phyloP scores from a whole-genome alignment of 1,139 yeast genomes.

The Yamadazyma taylorii region DNA sequence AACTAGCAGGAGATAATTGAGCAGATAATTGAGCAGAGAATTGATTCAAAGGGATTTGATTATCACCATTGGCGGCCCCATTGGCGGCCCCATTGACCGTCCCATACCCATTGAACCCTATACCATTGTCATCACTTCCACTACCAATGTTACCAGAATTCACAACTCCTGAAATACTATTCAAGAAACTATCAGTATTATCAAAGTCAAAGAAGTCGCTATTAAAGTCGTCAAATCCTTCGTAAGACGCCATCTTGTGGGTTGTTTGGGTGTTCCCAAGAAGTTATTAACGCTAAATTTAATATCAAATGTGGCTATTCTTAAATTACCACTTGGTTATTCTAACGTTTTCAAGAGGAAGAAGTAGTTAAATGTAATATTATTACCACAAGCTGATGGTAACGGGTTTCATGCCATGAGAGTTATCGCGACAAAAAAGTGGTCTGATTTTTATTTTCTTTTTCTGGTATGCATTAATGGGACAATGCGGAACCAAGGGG shows the following conservation, averaged over 20 bases:
- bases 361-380: too few species aligned
- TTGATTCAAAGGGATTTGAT: too few species aligned
- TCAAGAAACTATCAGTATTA: conserved; percentile 36
- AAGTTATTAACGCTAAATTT: too few species aligned
- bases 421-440: background rate
- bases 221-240: conserved; percentile 12
- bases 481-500: background rate
- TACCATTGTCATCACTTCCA: too few species aligned
- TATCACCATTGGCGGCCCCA: background rate
- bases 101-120: too few species aligned
- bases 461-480: background rate
- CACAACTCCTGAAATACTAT: conserved; percentile 29
- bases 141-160: background rate
- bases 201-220: conserved; percentile 31
- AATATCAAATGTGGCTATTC: too few species aligned
- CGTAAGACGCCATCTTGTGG: conserved; percentile 18
- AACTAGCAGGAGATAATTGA: conserved; percentile 9
- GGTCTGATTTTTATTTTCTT: conserved; percentile 1
- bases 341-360: too few species aligned
- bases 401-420: background rate
- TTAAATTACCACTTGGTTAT: too few species aligned
- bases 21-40: background rate
- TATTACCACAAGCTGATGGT: background rate
- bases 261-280: background rate
- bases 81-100: background rate